phyloP scores from a whole-genome alignment of 202 grass and related monocot species.

The Alloteropsis angusta region DNA sequence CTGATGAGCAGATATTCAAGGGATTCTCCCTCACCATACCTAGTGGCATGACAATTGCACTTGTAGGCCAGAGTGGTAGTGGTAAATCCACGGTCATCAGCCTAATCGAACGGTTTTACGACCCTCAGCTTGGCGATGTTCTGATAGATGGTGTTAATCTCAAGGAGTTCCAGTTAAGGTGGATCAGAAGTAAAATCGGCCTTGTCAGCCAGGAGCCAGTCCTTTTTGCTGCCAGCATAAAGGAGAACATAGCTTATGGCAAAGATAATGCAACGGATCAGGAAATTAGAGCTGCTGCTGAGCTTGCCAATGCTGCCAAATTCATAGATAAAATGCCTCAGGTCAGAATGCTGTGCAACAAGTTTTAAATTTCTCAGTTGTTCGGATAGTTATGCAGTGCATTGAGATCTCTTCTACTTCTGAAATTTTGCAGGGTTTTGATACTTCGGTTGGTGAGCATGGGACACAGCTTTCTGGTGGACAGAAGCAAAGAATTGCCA shows the following conservation, averaged over 20 bases:
- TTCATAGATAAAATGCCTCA: slow-evolving; percentile 96
- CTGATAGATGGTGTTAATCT: slow-evolving; percentile 66
- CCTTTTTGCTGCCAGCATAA: slow-evolving; percentile 66
- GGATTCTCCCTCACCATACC: slow-evolving; percentile 62
- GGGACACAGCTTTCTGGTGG: slow-evolving; percentile 84
- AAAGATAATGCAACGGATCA: slow-evolving; percentile 54
- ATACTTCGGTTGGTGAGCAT: slow-evolving; percentile 74
- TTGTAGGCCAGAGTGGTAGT: slow-evolving; percentile 81
- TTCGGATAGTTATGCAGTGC: slow-evolving; percentile 2
- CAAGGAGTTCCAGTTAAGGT: slow-evolving; percentile 72
- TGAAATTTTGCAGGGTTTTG: slow-evolving; percentile 50
- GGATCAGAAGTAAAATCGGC: slow-evolving; percentile 86
- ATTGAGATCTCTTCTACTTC: slow-evolving; percentile 8
- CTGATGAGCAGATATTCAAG: slow-evolving; percentile 69
- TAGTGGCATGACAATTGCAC: slow-evolving; percentile 55
- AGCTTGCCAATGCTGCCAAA: slow-evolving; percentile 85
- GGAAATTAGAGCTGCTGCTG: slow-evolving; percentile 78
- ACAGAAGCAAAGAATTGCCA: slow-evolving; percentile 94
- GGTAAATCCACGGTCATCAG: slow-evolving; percentile 83
- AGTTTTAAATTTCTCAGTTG: slow-evolving; percentile 2
- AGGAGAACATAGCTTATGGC: slow-evolving; percentile 84
- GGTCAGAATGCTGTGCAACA: slow-evolving; percentile 31
- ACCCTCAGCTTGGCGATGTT: slow-evolving; percentile 54
- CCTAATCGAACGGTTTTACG: slow-evolving; percentile 79
- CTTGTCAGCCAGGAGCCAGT: slow-evolving; percentile 91